These are phyloP conservation scores for Xanthoconium stramineum DNA, from an alignment of 768 basidiomycete species.

Conservation along the genomic window DNA sequence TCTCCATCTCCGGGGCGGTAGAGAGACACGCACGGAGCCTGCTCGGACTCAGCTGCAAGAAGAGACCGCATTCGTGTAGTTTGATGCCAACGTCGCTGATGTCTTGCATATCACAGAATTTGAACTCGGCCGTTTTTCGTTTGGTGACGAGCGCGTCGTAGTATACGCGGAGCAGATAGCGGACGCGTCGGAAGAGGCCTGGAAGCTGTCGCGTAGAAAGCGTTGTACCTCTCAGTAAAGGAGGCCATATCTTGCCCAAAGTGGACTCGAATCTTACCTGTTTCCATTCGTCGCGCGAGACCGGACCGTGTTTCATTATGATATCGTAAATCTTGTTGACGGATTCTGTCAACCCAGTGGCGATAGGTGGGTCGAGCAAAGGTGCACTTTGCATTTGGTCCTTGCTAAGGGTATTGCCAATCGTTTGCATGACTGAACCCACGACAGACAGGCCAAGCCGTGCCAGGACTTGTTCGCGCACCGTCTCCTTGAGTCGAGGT, in stretches of 20 bases:
- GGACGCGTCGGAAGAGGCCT: neutral
- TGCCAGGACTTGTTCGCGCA: too few species aligned
- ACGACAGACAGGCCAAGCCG: neutral
- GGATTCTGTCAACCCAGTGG: neutral
- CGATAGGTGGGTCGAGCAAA: neutral
- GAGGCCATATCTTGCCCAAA: neutral
- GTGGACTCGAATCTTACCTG: neutral
- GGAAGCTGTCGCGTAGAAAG: neutral
- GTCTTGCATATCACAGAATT: neutral
- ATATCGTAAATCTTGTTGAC: neutral
- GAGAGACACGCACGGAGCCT: neutral
- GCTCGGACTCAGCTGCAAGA: neutral
- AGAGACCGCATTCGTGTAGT: neutral
- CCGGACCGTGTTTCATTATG: neutral
- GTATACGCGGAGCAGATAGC: neutral
- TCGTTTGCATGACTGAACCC: neutral
- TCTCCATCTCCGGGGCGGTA: neutral
- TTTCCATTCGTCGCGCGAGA: neutral
- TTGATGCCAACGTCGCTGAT: neutral
- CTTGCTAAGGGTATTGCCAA: neutral
- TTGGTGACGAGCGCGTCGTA: neutral
- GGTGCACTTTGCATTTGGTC: neutral
- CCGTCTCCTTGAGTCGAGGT: too few species aligned
- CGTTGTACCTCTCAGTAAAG: neutral
- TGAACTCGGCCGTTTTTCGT: neutral